Conservation (phyloP, 2,329 filamentous ascomycete species). For the Anisogramma anomala region DNA sequence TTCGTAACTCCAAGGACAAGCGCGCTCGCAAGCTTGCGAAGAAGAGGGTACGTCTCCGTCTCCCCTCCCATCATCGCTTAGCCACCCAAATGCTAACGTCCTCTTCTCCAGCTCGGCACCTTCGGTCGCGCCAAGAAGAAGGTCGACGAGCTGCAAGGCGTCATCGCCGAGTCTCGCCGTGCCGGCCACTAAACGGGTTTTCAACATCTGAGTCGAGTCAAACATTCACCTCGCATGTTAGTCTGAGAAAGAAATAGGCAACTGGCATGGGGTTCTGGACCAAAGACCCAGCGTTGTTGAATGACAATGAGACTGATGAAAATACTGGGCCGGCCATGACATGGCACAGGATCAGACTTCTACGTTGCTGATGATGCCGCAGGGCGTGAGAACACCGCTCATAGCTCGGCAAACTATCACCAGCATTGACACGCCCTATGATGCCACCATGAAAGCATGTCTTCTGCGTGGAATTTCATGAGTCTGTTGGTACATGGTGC, state of each 20-base stretch:
- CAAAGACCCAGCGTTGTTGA: no score
- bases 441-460: background rate
- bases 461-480: background rate
- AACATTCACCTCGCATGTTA: conserved; percentile 1
- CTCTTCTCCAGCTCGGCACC: conserved; percentile 65
- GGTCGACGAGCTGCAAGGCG: conserved; percentile 96
- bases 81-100: conserved; percentile 19
- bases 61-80: no score
- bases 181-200: conserved; percentile 42
- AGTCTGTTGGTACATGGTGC: no score
- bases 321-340: conserved; percentile 50
- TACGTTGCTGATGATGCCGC: background rate
- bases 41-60: conserved; percentile 94
- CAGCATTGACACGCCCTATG: conserved; percentile 1
- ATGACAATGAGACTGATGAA: no score
- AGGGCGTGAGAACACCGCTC: background rate
- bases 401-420: background rate
- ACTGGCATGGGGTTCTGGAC: background rate
- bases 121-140: conserved; percentile 98
- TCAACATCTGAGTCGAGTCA: background rate
- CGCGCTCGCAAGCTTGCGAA: conserved; percentile 97
- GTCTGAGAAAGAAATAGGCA: background rate
- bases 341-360: conserved; percentile 17
- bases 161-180: conserved; percentile 90
- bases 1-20: conserved; percentile 99